phyloP scores from a whole-genome alignment of 139 green algal species.

The Volvox africanus region DNA sequence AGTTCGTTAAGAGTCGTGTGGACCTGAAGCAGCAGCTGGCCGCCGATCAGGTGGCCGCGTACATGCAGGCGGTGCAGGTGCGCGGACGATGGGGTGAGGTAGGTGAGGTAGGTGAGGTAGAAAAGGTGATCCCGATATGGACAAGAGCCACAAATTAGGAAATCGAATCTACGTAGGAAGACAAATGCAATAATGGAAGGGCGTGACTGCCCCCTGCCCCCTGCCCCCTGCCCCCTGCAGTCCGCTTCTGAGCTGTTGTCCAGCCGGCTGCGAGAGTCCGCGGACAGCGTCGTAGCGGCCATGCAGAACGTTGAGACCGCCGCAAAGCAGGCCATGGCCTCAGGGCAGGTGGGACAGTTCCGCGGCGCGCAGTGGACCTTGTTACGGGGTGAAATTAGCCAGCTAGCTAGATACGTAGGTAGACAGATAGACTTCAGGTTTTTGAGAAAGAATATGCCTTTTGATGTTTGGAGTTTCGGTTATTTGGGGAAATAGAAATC shows the following conservation, averaged over 20 bases:
- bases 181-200: too few species aligned
- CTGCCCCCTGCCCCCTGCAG: not conserved
- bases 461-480: too few species aligned
- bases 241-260: not conserved
- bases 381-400: not conserved
- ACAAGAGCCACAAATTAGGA: too few species aligned
- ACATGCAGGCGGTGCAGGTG: conserved; percentile 23
- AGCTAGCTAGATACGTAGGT: not conserved
- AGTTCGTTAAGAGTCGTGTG: not conserved
- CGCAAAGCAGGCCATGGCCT: not conserved
- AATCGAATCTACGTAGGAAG: too few species aligned
- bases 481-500: too few species aligned
- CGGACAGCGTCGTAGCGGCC: not conserved
- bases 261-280: not conserved
- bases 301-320: not conserved
- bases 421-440: too few species aligned
- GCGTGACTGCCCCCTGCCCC: too few species aligned
- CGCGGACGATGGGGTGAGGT: not conserved
- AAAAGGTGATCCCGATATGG: too few species aligned
- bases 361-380: too few species aligned
- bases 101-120: too few species aligned
- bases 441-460: too few species aligned
- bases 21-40: conserved; percentile 19
- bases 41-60: conserved; percentile 2
- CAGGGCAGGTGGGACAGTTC: not conserved